Percentiles rank a stretch among this genome's conserved stretches.
Evolutionary conservation across 2,329 filamentous ascomycete species (phyloP).

Genomic region (Colletotrichum abscissum): DNA sequence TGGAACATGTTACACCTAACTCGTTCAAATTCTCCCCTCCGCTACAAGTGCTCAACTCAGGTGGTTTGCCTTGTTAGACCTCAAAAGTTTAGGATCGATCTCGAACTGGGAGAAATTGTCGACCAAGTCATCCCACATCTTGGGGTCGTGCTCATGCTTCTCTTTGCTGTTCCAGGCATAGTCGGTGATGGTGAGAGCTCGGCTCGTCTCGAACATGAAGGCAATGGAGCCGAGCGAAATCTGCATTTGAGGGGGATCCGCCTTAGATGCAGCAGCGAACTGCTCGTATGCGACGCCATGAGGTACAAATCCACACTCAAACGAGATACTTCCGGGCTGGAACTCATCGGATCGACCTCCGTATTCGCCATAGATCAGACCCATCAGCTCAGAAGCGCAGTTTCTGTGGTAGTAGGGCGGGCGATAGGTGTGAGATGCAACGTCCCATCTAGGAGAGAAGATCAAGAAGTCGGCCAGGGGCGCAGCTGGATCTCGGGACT

Average conservation of each 20-base stretch:
- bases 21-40: background rate
- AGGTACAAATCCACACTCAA: slow-evolving; percentile 55
- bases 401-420: slow-evolving; percentile 76
- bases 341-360: slow-evolving; percentile 51
- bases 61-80: background rate
- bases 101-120: slow-evolving; percentile 57
- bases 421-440: slow-evolving; percentile 70
- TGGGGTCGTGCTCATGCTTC: slow-evolving; percentile 56
- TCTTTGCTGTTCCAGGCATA: slow-evolving; percentile 58
- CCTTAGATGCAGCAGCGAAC: slow-evolving; percentile 60
- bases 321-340: slow-evolving; percentile 56
- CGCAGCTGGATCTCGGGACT: slow-evolving; percentile 62
- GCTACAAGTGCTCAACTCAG: background rate
- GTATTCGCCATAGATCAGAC: slow-evolving; percentile 54
- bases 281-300: slow-evolving; percentile 60
- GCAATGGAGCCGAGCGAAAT: slow-evolving; percentile 59
- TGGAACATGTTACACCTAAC: background rate
- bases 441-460: slow-evolving; percentile 75
- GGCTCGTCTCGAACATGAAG: slow-evolving; percentile 62
- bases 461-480: slow-evolving; percentile 74
- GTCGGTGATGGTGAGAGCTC: slow-evolving; percentile 68
- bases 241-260: slow-evolving; percentile 54
- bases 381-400: slow-evolving; percentile 67
- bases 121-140: slow-evolving; percentile 65
- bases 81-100: background rate